Conservation (phyloP, 306 rosid species). For the Leucaena leucocephala region DNA sequence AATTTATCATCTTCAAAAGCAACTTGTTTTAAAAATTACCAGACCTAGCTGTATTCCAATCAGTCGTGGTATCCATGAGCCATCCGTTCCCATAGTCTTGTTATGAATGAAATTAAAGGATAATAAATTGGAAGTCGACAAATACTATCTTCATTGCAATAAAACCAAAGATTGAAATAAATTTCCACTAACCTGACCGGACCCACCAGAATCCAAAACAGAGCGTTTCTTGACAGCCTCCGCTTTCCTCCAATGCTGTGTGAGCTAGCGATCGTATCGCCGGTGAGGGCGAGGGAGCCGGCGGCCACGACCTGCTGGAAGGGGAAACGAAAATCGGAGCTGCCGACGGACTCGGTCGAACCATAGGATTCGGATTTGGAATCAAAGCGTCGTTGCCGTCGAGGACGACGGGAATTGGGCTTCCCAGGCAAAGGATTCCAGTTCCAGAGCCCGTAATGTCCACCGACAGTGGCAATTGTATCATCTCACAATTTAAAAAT, state of each 20-base stretch:
- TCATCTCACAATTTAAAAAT: too few relatives aligned
- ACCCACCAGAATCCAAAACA: slow-evolving; percentile 36
- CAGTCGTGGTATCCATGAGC: neutral
- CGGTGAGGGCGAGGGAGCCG: slow-evolving; percentile 54
- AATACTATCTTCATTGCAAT: neutral
- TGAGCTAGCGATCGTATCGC: slow-evolving; percentile 57
- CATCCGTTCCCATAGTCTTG: neutral
- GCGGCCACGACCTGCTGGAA: slow-evolving; percentile 79
- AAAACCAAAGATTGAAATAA: neutral
- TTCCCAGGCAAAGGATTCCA: slow-evolving; percentile 53
- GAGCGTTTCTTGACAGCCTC: slow-evolving; percentile 28
- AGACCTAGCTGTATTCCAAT: neutral
- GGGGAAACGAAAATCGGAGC: slow-evolving; percentile 66
- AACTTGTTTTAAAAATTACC: neutral
- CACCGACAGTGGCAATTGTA: slow-evolving; percentile 64
- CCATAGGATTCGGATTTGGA: slow-evolving; percentile 42
- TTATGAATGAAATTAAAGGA: neutral
- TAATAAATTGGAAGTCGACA: neutral
- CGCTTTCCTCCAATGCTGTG: slow-evolving; percentile 44
- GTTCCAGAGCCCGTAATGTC: slow-evolving; percentile 66
- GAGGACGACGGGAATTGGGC: slow-evolving; percentile 28
- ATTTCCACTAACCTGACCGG: slow-evolving; percentile 44
- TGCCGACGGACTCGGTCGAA: slow-evolving; percentile 51
- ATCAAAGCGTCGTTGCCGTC: slow-evolving; percentile 44
- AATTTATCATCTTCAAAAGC: neutral